Base-by-base conservation (phyloP, 768 basidiomycete genomes). In the Termitomyces sp. region DNA sequence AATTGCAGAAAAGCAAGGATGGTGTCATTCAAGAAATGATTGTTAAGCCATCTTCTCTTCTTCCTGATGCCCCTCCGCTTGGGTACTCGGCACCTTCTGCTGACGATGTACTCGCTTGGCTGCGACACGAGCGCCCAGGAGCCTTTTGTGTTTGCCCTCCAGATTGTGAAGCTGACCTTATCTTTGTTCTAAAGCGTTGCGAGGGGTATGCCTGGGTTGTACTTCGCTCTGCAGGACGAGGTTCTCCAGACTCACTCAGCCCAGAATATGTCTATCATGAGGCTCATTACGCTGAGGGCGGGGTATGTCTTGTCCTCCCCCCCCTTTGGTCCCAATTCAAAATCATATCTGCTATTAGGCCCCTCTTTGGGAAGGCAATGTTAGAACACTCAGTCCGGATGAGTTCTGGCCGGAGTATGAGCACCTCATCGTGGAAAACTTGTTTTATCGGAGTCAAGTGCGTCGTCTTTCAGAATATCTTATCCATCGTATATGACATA, bases 141-240 rank as follows among this genome's bases (percentile, higher is more conserved):
- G 43, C 20, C n/a, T 58, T 58, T 23, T 51, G 57, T 47, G 3
- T 51, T 5, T 58, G 57, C 44, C 50, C 50, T 51, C 32, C 50
- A 23, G 41, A 46, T 33, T 55, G 54, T 2, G 43, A 32, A 20
- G 50, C 50, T 18, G 50, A 58, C 23, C 30, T 58, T 4, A 49
- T 55, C 0, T 43, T 55, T 23, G 41, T 55, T 30, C 10, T 55
- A 12, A 32, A 43, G 30, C 28, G 40, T 5, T 44, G 53, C 28
- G 16, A 43, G 7, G 53, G 40, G 18, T 54, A 55, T n/a, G 1
- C 43, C 7, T 55, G 53, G 41, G 3, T 54, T 18, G 12, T 43
- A 5, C n/a, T 55, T 23, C 30, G 54, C 5, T 16, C 54, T 4
- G n/a, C 30, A 12, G 30, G 41, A 9, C 54, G n/a, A 20, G 30